Conservation (phyloP, 768 basidiomycete species). For the Tricholoma hemisulphureum region DNA sequence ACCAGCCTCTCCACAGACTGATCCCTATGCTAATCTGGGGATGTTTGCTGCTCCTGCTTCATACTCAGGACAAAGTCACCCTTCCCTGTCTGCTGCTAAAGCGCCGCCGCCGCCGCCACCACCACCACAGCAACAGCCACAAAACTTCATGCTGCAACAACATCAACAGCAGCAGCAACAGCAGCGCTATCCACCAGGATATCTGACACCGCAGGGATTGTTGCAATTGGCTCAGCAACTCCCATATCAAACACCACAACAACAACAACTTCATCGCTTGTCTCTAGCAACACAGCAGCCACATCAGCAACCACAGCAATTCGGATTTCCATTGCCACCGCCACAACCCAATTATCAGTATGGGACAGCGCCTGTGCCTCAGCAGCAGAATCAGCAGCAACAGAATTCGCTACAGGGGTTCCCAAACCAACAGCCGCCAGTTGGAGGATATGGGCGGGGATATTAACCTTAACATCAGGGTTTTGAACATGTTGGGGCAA, state of each 20-base stretch:
- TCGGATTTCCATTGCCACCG: constrained; percentile 19
- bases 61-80: neutral
- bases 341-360: constrained; percentile 15
- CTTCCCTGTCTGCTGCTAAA: neutral
- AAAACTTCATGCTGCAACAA: constrained; percentile 6
- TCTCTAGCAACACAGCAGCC: constrained; percentile 8
- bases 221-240: constrained; percentile 11
- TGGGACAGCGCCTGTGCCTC: constrained; percentile 11
- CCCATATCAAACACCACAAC: neutral
- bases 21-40: constrained; percentile 39
- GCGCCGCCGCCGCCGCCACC: constrained; percentile 8
- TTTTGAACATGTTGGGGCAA: neutral
- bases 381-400: constrained; percentile 22
- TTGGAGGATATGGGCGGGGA: neutral
- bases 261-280: constrained; percentile 10
- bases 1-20: constrained; percentile 20
- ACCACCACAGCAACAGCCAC: constrained; percentile 3
- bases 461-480: neutral
- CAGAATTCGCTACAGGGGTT: constrained; percentile 2
- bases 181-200: neutral
- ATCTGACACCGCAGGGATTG: neutral
- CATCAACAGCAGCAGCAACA: constrained; percentile 7
- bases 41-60: constrained; percentile 27
- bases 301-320: constrained; percentile 9
- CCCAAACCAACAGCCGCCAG: neutral